These are phyloP conservation scores for Xylaria multiplex DNA, from an alignment of 2,329 filamentous ascomycete species.

Conservation along the genomic window DNA sequence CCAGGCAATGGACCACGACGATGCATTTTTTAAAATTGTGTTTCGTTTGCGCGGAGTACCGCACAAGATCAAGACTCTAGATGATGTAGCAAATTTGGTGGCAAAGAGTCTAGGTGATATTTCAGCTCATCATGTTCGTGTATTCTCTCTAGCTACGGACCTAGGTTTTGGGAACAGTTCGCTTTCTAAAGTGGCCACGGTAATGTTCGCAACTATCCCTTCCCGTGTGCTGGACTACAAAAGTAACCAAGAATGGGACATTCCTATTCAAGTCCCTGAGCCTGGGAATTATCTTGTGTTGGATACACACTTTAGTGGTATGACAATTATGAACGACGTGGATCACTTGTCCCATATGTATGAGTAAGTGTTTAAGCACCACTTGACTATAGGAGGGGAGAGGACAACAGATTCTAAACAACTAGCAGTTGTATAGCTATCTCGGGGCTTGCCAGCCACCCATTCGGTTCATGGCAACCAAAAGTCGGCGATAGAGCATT, in stretches of 20 bases:
- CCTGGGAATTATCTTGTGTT: slow-evolving; percentile 31
- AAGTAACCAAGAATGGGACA: slow-evolving; percentile 16
- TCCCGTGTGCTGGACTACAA: slow-evolving; percentile 12
- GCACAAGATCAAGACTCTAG: slow-evolving; percentile 1
- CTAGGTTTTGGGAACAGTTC: slow-evolving; percentile 24
- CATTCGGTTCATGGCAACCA: slow-evolving; percentile 43
- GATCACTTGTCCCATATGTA: slow-evolving; percentile 29
- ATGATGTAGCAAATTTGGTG: slow-evolving; percentile 24
- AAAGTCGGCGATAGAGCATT: slow-evolving; percentile 38
- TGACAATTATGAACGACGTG: slow-evolving; percentile 41
- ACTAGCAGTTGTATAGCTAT: slow-evolving; percentile 41
- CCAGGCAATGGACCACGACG: neutral
- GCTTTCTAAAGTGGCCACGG: slow-evolving; percentile 36
- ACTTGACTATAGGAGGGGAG: neutral
- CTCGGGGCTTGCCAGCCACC: slow-evolving; percentile 42
- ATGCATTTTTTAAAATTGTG: slow-evolving; percentile 9
- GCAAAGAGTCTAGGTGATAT: slow-evolving; percentile 32
- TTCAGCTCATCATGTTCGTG: slow-evolving; percentile 26
- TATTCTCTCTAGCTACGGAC: slow-evolving; percentile 36
- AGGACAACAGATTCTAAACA: neutral
- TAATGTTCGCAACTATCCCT: slow-evolving; percentile 36
- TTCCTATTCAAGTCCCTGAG: slow-evolving; percentile 1
- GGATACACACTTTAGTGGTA: slow-evolving; percentile 41
- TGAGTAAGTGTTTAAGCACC: slow-evolving; percentile 34
- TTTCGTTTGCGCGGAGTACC: slow-evolving; percentile 31